phyloP scores from a whole-genome alignment of 371 early-diverging fungal species.

The Pancytospora philotis region DNA sequence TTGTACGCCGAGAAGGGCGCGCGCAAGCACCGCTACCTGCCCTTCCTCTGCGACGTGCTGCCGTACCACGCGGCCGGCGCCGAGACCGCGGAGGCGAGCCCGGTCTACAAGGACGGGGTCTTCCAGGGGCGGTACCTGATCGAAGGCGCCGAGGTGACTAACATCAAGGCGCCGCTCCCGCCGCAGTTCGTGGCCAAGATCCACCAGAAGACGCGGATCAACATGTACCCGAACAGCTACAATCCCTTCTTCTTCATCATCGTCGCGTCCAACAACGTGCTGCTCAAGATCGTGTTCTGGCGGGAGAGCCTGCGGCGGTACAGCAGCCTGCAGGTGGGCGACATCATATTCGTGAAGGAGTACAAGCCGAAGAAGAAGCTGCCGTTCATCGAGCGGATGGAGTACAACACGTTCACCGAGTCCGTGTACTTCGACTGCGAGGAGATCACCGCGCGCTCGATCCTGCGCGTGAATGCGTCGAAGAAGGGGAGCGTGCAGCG shows the following conservation, averaged over 20 bases:
- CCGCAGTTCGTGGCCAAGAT: conserved; percentile 13
- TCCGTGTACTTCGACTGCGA: conserved; percentile 33
- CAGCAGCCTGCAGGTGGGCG: conserved; percentile 48
- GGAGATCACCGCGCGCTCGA: conserved; percentile 25
- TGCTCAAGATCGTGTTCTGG: conserved; percentile 55
- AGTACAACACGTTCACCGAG: conserved; percentile 49
- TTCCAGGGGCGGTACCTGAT: conserved; percentile 1
- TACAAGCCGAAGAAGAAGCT: conserved; percentile 37
- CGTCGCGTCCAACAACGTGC: conserved; percentile 16
- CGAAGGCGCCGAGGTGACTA: not conserved
- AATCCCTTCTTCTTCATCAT: conserved; percentile 49
- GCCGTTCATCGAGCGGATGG: conserved; percentile 11
- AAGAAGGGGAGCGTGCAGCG: conserved; percentile 5
- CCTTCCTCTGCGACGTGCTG: conserved; percentile 34
- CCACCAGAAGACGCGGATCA: conserved; percentile 38
- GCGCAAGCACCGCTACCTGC: conserved; percentile 9
- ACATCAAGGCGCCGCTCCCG: not conserved
- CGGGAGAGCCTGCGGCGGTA: conserved; percentile 42
- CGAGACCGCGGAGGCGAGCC: not conserved
- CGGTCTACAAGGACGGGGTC: not conserved
- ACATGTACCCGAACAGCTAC: not conserved
- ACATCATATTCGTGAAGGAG: conserved; percentile 35
- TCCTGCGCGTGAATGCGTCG: conserved; percentile 8
- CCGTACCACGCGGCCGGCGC: conserved; percentile 12
- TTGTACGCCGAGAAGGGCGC: too few species aligned